Conservation (phyloP, 306 rosid genomes). For the Mimosa bimucronata region DNA sequence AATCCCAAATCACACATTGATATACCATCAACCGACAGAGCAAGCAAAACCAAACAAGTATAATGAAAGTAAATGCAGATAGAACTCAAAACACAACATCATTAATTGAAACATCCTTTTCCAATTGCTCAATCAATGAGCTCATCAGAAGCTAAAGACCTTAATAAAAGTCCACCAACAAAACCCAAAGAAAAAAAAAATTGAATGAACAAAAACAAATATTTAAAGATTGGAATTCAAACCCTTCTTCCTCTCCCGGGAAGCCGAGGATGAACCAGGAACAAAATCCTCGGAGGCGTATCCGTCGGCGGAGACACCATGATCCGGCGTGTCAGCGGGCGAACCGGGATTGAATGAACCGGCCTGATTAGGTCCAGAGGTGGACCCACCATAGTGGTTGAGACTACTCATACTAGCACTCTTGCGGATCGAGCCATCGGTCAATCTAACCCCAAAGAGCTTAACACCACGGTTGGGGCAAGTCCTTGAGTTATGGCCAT, state of each 20-base stretch:
- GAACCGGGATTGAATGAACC: constrained; percentile 59
- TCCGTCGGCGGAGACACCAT: constrained; percentile 59
- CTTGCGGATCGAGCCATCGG: constrained; percentile 92
- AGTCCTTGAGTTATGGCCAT: constrained; percentile 98
- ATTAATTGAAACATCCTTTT: neutral
- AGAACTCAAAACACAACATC: constrained; percentile 32
- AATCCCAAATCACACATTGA: neutral
- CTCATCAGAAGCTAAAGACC: neutral
- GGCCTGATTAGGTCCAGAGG: constrained; percentile 38
- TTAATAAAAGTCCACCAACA: neutral
- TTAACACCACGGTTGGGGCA: constrained; percentile 97
- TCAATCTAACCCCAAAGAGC: constrained; percentile 90
- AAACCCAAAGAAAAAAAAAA: neutral
- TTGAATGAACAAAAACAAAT: neutral
- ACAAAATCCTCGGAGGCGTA: constrained; percentile 82
- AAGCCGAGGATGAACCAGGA: constrained; percentile 69
- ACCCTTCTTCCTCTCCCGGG: constrained; percentile 81
- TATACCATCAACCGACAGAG: neutral
- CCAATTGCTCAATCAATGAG: constrained; percentile 6
- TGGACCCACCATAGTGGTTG: constrained; percentile 56
- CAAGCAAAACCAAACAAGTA: neutral
- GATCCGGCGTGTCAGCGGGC: constrained; percentile 63
- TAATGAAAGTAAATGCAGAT: constrained; percentile 1
- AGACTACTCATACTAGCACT: constrained; percentile 85
- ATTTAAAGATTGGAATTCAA: constrained; percentile 41